phyloP scores from a whole-genome alignment of 2,329 filamentous ascomycete species.

The Dactylonectria estremocensis region DNA sequence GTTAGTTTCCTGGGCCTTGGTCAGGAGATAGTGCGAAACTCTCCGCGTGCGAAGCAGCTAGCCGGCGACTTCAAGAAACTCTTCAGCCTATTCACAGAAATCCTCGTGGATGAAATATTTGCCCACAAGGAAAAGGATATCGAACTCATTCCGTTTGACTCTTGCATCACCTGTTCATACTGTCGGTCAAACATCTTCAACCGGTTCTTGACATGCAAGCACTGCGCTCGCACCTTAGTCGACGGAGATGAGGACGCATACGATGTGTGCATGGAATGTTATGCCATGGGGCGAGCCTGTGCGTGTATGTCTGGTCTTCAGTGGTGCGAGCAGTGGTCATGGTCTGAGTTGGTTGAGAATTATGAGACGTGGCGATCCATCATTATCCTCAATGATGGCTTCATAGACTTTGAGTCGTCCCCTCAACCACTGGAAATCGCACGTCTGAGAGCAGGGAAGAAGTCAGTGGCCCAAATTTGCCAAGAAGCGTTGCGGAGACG shows the following conservation, averaged over 20 bases:
- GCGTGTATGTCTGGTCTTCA: constrained; percentile 86
- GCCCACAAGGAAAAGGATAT: constrained; percentile 78
- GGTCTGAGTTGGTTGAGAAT: constrained; percentile 81
- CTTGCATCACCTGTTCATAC: constrained; percentile 95
- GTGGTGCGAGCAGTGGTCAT: constrained; percentile 95
- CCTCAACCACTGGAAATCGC: constrained; percentile 81
- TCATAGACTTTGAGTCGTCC: constrained; percentile 74
- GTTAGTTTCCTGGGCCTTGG: constrained; percentile 65
- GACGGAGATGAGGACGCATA: constrained; percentile 86
- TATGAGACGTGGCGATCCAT: constrained; percentile 88
- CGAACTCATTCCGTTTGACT: constrained; percentile 87
- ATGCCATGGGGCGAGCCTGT: constrained; percentile 96
- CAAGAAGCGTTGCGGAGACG: constrained; percentile 87
- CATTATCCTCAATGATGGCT: constrained; percentile 81
- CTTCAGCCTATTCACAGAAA: constrained; percentile 82
- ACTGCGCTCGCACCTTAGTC: constrained; percentile 79
- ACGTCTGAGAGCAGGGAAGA: constrained; percentile 76
- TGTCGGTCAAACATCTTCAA: constrained; percentile 98
- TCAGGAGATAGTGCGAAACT: constrained; percentile 60
- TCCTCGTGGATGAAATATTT: constrained; percentile 91
- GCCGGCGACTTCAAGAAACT: constrained; percentile 86
- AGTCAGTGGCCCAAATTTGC: constrained; percentile 91
- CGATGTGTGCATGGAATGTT: constrained; percentile 98
- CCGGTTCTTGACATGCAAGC: constrained; percentile 91
- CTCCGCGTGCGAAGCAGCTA: constrained; percentile 75